Evolutionary conservation across 768 basidiomycete species (phyloP).

Genomic region (Mycena crocata): DNA sequence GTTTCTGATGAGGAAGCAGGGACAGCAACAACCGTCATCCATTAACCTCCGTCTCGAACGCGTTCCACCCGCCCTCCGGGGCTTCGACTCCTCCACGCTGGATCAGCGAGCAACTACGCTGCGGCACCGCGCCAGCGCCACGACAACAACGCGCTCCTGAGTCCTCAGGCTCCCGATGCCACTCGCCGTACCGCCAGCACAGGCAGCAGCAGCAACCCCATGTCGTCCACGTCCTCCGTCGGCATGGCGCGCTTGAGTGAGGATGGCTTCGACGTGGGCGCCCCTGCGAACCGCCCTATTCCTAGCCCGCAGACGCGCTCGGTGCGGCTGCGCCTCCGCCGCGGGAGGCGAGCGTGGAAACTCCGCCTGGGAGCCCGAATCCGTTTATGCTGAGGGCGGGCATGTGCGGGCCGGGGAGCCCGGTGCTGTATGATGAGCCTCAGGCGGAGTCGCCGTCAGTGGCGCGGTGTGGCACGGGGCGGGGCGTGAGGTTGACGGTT

Average conservation of each 20-base stretch:
- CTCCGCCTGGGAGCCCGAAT: conserved; percentile 61
- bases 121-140: conserved; percentile 63
- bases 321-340: conserved; percentile 39
- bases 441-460: conserved; percentile 46
- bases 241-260: conserved; percentile 61
- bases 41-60: conserved; percentile 80
- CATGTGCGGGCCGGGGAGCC: too few species aligned
- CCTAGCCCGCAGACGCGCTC: conserved; percentile 55
- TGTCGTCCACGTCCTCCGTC: conserved; percentile 62
- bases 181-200: conserved; percentile 57
- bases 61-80: too few species aligned
- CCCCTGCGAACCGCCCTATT: conserved; percentile 59
- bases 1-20: conserved; percentile 37
- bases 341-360: conserved; percentile 38
- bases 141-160: conserved; percentile 79
- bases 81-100: conserved; percentile 68
- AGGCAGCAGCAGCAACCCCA: conserved; percentile 46
- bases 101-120: conserved; percentile 60
- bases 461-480: conserved; percentile 48
- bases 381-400: conserved; percentile 60
- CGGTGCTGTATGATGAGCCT: conserved; percentile 53
- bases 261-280: conserved; percentile 56
- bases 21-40: conserved; percentile 74
- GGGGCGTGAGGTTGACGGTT: conserved; percentile 86
- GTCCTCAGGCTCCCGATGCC: conserved; percentile 84